A percentile compares a stretch with the other conserved stretches of the same genome.
Conservation (phyloP, 2,329 filamentous ascomycete genomes). For the Sordariomycetes sp. region DNA sequence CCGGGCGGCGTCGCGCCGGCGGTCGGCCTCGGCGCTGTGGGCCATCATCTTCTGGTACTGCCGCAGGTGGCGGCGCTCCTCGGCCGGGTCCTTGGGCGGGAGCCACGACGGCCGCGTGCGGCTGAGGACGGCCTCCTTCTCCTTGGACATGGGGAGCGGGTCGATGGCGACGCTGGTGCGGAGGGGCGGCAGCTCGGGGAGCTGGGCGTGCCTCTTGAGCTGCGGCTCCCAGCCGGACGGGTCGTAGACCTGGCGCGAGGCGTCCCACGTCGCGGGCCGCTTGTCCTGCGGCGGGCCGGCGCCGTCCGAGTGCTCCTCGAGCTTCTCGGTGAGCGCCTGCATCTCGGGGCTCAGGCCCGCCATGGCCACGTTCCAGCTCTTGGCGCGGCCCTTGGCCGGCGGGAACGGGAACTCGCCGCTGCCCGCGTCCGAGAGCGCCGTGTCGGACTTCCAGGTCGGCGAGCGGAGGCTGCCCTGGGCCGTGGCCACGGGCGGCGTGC, state of each 20-base stretch:
- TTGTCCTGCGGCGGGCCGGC: slow-evolving; percentile 20
- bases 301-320: slow-evolving; percentile 69
- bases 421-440: slow-evolving; percentile 17
- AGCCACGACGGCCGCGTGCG: slow-evolving; percentile 76
- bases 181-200: slow-evolving; percentile 59
- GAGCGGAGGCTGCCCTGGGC: slow-evolving; percentile 51
- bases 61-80: slow-evolving; percentile 80
- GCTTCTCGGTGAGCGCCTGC: slow-evolving; percentile 62
- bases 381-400: slow-evolving; percentile 44
- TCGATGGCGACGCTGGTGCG: slow-evolving; percentile 76
- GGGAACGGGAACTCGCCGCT: slow-evolving; percentile 19
- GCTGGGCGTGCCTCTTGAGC: slow-evolving; percentile 27
- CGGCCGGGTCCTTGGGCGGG: slow-evolving; percentile 77
- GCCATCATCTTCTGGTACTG: slow-evolving; percentile 80
- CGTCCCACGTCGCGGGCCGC: slow-evolving; percentile 10
- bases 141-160: slow-evolving; percentile 71
- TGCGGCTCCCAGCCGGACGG: slow-evolving; percentile 11
- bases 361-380: slow-evolving; percentile 65
- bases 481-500: slow-evolving; percentile 47
- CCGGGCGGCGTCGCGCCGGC: slow-evolving; percentile 43
- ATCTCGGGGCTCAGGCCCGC: slow-evolving; percentile 62
- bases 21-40: slow-evolving; percentile 47
- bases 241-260: slow-evolving; percentile 8
- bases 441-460: slow-evolving; percentile 40
- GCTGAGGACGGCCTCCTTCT: slow-evolving; percentile 75